Evolutionary conservation across 1,284 basidiomycete genomes (phyloP).

Genomic region (Leucoagaricus sp.): DNA sequence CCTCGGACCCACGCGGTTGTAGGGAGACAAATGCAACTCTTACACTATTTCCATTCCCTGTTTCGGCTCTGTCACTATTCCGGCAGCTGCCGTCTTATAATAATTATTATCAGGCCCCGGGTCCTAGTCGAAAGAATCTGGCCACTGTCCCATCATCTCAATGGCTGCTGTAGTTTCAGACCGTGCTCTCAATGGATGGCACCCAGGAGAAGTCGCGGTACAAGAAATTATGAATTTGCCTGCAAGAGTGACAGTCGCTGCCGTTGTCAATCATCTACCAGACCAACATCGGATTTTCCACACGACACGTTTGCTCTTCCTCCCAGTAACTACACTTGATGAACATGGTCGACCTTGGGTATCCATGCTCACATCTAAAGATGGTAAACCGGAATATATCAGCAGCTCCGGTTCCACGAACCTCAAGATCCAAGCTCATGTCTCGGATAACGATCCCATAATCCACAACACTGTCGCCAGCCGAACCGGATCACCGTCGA

Average conservation of each 20-base stretch:
- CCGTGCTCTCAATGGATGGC: constrained; percentile 42
- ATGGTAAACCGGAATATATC: constrained; percentile 47
- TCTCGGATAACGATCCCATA: constrained; percentile 64
- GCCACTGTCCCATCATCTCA: not conserved
- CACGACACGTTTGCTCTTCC: constrained; percentile 41
- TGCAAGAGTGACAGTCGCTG: constrained; percentile 2
- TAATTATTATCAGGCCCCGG: not conserved
- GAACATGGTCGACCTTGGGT: constrained; percentile 47
- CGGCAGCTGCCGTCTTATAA: constrained; percentile 1
- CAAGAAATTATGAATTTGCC: constrained; percentile 36
- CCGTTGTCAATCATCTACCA: constrained; percentile 24
- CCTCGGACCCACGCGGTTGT: not conserved
- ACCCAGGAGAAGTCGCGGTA: constrained; percentile 42
- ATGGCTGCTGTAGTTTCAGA: constrained; percentile 1
- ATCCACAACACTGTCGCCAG: constrained; percentile 30
- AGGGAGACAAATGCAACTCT: not conserved
- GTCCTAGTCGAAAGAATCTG: not conserved
- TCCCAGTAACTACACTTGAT: constrained; percentile 48
- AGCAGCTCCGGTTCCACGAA: constrained; percentile 39
- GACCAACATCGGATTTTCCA: constrained; percentile 45
- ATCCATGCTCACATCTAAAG: constrained; percentile 40
- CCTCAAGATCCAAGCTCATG: constrained; percentile 41
- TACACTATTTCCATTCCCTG: not conserved
- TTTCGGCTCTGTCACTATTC: not conserved
- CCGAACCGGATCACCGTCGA: constrained; percentile 18